A percentile compares a stretch with the other conserved stretches of the same genome.
These are phyloP conservation scores for Hypoxylon sp. DNA, from an alignment of 2,329 filamentous ascomycete species.

Conservation along the genomic window DNA sequence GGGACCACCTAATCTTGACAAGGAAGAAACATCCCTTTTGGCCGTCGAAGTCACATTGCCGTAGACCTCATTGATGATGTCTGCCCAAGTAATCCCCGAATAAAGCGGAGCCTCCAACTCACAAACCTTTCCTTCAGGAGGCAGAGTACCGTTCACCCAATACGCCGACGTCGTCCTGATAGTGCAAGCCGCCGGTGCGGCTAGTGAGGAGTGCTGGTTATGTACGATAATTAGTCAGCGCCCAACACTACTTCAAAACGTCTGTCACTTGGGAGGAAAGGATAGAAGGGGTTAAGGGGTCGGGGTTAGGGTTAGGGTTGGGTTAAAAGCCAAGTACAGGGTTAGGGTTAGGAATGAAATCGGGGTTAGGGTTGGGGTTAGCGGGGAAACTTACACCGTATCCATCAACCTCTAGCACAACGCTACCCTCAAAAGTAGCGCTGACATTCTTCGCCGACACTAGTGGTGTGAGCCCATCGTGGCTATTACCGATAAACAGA, in stretches of 20 bases:
- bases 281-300: background rate
- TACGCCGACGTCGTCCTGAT: slow-evolving; percentile 51
- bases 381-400: slow-evolving; percentile 55
- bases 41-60: slow-evolving; percentile 29
- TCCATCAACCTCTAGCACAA: slow-evolving; percentile 56
- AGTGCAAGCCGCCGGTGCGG: slow-evolving; percentile 54
- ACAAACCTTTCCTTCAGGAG: slow-evolving; percentile 54
- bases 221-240: slow-evolving; percentile 1
- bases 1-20: background rate
- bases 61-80: slow-evolving; percentile 31
- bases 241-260: background rate
- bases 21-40: slow-evolving; percentile 20
- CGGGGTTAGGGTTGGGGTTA: too few species aligned
- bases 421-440: slow-evolving; percentile 57
- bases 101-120: slow-evolving; percentile 40
- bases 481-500: slow-evolving; percentile 58
- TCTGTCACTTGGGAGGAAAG: too few species aligned
- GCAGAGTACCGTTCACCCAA: slow-evolving; percentile 56
- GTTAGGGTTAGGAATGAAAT: too few species aligned
- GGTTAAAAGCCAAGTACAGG: too few species aligned
- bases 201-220: slow-evolving; percentile 47
- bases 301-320: too few species aligned
- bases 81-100: slow-evolving; percentile 34
- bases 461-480: slow-evolving; percentile 59
- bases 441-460: slow-evolving; percentile 58